Evolutionary conservation across 2,329 filamentous ascomycete species (phyloP), one percentile per base, ranked within the genome.

Genomic region (Neonectria hederae): DNA sequence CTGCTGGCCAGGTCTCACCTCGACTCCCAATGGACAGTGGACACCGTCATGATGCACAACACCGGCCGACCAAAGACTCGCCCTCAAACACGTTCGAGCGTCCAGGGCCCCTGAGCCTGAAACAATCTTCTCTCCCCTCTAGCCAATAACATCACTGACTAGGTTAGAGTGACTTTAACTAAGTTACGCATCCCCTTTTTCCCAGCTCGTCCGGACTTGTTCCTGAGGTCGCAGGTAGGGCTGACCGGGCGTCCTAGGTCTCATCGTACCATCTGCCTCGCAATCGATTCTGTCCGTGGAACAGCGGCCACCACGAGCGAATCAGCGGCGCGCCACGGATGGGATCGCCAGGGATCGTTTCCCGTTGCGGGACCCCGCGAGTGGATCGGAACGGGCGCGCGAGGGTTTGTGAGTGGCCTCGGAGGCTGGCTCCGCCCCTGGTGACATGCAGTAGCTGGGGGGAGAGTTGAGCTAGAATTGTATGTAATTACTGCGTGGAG

Each of bases 241-340:
- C 72, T 74, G 69, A 73, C 64, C 52, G 58, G 24, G 48, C 28
- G 24, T 13, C 4, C 22, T 38, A n/a, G 46, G 30, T 8, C 10
- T 30, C 53, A 65, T 62, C 54, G 45, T 63, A 63, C 62, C 67
- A 64, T 71, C 65, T 69, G 71, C 67, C 72, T 73, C 64, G 66
- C 66, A n/a, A 72, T 69, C 67, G 69, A 70, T 66, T 70, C 65
- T 68, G 67, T 69, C 72, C 74, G 70, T 73, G 70, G 54, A 71
- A 76, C 68, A 74, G 58, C 59, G 74, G 71, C 63, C 74, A 59
- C 65, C 77, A 78, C 71, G 72, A 75, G 72, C 73, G 70, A 75
- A 75, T 75, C 73, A 74, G 46, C 24, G 48, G 10, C 32, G 38
- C 26, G 45, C n/a, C 62, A 52, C 43, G 49, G 49, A 21, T 62